Base-by-base conservation (phyloP, 2,329 filamentous ascomycete species). In the Clonostachys solani region DNA sequence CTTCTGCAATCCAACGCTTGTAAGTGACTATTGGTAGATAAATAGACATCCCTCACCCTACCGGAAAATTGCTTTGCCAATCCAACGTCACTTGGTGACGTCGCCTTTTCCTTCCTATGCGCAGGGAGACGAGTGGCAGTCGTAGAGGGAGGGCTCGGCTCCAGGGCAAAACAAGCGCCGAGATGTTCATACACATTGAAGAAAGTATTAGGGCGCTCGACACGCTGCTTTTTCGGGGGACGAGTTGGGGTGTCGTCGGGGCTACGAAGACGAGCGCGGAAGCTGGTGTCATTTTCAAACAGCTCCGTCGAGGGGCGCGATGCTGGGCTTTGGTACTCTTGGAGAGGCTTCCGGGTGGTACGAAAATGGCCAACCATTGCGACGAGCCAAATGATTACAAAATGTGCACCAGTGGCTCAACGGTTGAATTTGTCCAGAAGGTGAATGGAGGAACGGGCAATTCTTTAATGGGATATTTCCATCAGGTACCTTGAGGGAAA, bases 221-320 rank as follows among this genome's bases (percentile, higher is more conserved):
- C 13, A 16, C 15, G 44, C 23, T 29, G 23, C 23, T 29, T 29
- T 29, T 29, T 29, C 23, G 9, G 23, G 23, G 23, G 23, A 10
- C 23, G 23, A 29, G 9, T 29, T 29, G 23, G 23, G 23, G 23
- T 29, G 23, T 29, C 23, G 12, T n/a, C 18, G 12, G 33, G 17
- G 34, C 45, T 47, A 15, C 36, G 45, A 16, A 47, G 45, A 29
- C 45, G 45, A 10, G 15, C 40, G 6, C 45, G 45, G 17, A 47
- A 47, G 34, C 23, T 41, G 19, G 29, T 23, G 40, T 7, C 17
- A 15, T 35, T 15, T 8, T 18, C 8, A 6, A 19, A n/a, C 15
- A 15, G 29, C 13, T 47, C 33, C 16, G 16, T 36, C 15, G 40
- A 42, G 16, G 33, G 12, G 8, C 12, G 29, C 3, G 40, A 34